Percentiles rank a stretch among this genome's conserved stretches.
phyloP scores from a whole-genome alignment of 441 rosid genomes.

The Bocquillonia castaneifolia region DNA sequence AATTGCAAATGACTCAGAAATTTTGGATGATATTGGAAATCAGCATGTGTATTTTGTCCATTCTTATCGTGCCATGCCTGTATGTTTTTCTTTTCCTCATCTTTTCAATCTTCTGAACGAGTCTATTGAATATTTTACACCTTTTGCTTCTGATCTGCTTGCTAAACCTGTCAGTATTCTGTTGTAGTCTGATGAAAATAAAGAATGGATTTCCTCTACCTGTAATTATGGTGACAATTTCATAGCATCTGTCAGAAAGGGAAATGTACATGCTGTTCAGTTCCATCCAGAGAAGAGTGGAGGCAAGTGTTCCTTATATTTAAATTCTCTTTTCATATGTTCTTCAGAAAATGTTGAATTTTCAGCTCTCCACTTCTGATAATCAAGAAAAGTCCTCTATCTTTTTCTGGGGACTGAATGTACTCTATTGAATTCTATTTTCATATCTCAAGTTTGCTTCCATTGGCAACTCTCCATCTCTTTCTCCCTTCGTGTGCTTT shows the following conservation, averaged over 20 bases:
- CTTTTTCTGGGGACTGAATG: not conserved
- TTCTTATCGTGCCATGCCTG: conserved; percentile 89
- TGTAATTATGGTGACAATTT: conserved; percentile 77
- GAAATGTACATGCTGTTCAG: conserved; percentile 96
- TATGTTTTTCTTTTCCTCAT: conserved; percentile 28
- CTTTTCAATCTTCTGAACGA: not conserved
- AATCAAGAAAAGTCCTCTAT: not conserved
- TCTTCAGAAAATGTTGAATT: not conserved
- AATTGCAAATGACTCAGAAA: conserved; percentile 58
- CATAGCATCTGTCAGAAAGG: conserved; percentile 81
- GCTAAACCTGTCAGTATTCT: conserved; percentile 15
- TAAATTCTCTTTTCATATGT: not conserved
- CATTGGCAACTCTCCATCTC: not conserved
- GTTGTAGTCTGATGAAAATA: conserved; percentile 63
- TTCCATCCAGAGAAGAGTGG: conserved; percentile 99
- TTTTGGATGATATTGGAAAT: conserved; percentile 78
- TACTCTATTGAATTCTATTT: not conserved
- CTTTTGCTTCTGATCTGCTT: conserved; percentile 9
- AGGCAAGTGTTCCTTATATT: conserved; percentile 41
- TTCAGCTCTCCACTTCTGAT: not conserved
- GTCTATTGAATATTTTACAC: not conserved
- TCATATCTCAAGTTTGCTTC: not conserved
- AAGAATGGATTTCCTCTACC: conserved; percentile 86
- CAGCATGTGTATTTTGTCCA: conserved; percentile 94
- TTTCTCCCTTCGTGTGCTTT: not conserved